Evolutionary conservation across 441 rosid genomes (phyloP).

Genomic region (Populus tomentosa): DNA sequence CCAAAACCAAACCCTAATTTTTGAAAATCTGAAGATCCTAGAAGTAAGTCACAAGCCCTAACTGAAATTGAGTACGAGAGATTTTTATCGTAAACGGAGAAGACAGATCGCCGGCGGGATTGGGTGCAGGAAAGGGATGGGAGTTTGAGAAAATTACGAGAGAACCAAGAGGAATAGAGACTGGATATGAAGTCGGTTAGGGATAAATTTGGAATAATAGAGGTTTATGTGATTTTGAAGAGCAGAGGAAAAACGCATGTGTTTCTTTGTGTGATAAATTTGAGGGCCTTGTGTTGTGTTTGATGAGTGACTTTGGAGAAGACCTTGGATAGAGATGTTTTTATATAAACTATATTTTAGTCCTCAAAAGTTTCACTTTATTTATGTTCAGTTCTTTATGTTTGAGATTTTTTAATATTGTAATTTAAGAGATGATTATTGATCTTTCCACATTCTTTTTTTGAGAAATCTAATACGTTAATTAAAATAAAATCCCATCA

Average conservation of each 20-base stretch:
- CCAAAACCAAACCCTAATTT: conserved; percentile 3
- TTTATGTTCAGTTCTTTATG: background rate
- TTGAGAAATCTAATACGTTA: no score
- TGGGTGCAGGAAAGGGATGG: conserved; percentile 17
- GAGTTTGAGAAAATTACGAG: conserved; percentile 22
- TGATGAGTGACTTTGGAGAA: background rate
- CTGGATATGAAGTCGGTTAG: background rate
- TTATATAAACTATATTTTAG: background rate
- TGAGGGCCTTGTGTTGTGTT: background rate
- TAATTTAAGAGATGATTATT: background rate
- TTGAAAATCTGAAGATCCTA: background rate
- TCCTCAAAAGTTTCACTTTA: background rate
- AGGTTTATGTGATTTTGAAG: background rate
- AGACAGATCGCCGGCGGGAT: conserved; percentile 12
- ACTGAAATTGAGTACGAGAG: background rate
- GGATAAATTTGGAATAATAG: conserved; percentile 30
- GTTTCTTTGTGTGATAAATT: background rate
- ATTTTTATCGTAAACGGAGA: conserved; percentile 18
- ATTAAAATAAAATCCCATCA: no score
- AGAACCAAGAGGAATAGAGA: conserved; percentile 4
- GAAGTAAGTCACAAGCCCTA: conserved; percentile 15
- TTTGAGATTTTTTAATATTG: background rate
- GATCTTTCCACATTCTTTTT: background rate
- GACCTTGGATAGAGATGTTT: background rate
- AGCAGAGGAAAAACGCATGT: background rate